Evolutionary conservation across 495 filamentous ascomycete genomes (phyloP), one percentile per base, ranked within the genome.

Genomic region (Penicillium coprophilum): DNA sequence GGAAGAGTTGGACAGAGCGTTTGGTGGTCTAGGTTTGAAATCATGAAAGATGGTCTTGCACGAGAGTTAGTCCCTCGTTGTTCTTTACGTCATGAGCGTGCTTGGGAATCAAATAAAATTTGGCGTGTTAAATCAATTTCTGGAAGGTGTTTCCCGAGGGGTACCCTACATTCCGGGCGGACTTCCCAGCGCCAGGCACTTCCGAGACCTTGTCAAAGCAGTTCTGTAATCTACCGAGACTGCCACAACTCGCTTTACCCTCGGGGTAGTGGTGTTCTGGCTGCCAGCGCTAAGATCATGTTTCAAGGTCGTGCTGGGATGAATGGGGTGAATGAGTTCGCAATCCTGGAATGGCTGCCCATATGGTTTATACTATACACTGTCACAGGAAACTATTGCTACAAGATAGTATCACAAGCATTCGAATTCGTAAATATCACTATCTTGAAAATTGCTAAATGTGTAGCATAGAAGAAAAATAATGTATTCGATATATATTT

Each of bases 1-100:
- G 5, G 89, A 87, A 59, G 89, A 96, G 71, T 68, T 98, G 59
- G 93, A 98, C 77, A 75, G 90, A 57, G 91, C 87, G 41, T 97
- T 97, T 82, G 92, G 93, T 1, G 82, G 82, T 27, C 70, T 91
- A 69, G 78, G 60, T 46, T 50, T 78, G 66, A 75, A 77, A 72
- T 78, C 70, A 77, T 21, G 34, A 11, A 19, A 31, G n/a, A 9
- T 17, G 19, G 13, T 17, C 19, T 45, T 32, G 38, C 20, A 24
- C 28, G 28, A 11, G 32, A 56, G 23, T 30, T 34, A 9, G 20
- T 20, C 9, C 6, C 31, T 17, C 31, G 19, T 17, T 6, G 20
- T 24, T 20, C 12, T 49, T 40, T 36, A 40, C 34, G 13, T 23
- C 15, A 19, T 7, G 30, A 12, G 19, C 17, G 17, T 34, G 10